Conservation (phyloP, 768 basidiomycete genomes). For the Tricholoma terreum region DNA sequence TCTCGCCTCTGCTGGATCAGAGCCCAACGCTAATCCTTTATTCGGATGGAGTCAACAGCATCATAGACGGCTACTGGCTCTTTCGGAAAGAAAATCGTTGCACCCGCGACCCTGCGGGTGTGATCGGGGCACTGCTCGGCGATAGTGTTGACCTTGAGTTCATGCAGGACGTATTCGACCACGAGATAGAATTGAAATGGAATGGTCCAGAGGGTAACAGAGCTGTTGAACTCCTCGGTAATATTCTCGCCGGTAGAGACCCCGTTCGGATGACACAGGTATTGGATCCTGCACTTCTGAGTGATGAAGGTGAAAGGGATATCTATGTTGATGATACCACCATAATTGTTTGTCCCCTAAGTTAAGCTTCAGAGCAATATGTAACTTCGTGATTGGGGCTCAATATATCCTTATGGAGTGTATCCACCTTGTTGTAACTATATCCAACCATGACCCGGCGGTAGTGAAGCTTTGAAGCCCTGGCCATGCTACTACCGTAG, state of each 20-base stretch:
- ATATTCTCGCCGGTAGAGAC: slow-evolving; percentile 15
- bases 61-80: slow-evolving; percentile 12
- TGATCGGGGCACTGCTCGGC: slow-evolving; percentile 10
- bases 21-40: slow-evolving; percentile 9
- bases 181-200: slow-evolving; percentile 13
- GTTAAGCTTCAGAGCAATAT: no score
- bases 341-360: no score
- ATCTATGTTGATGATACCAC: slow-evolving; percentile 15
- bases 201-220: slow-evolving; percentile 12
- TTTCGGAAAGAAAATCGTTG: slow-evolving; percentile 12
- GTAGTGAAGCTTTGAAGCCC: no score
- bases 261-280: slow-evolving; percentile 8
- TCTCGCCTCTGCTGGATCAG: slow-evolving; percentile 1
- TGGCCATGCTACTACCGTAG: no score
- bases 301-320: slow-evolving; percentile 9
- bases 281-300: slow-evolving; percentile 8
- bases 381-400: no score
- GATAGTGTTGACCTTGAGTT: slow-evolving; percentile 7
- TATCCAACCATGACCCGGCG: no score
- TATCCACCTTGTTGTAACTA: no score
- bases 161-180: slow-evolving; percentile 7
- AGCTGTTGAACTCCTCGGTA: slow-evolving; percentile 14
- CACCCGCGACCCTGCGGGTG: slow-evolving; percentile 7
- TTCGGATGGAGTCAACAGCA: slow-evolving; percentile 14
- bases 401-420: no score